Evolutionary conservation across 2,329 filamentous ascomycete species (phyloP).

Genomic region (Aspergillus caelatus): DNA sequence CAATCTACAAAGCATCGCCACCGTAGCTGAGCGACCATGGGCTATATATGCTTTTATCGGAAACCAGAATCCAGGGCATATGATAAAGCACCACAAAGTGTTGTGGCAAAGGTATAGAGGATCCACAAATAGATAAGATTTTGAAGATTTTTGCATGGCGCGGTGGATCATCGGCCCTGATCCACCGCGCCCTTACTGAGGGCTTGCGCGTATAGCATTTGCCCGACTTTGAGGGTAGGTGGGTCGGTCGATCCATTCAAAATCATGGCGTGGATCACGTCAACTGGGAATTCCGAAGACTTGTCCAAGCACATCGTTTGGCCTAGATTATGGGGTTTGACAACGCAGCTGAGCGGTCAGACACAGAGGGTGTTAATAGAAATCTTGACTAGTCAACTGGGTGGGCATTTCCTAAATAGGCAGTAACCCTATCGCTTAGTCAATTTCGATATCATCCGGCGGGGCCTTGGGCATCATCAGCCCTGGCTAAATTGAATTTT

Average conservation of each 20-base stretch:
- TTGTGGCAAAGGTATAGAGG: neutral
- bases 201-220: neutral
- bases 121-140: neutral
- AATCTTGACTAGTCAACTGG: neutral
- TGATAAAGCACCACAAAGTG: neutral
- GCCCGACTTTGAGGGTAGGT: neutral
- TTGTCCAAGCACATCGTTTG: neutral
- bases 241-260: conserved; percentile 1
- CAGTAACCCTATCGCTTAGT: neutral
- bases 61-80: conserved; percentile 3
- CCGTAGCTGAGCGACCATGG: neutral
- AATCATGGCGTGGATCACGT: conserved; percentile 1
- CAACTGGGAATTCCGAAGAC: conserved; percentile 3
- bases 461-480: neutral
- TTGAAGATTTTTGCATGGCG: conserved; percentile 4
- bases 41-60: neutral
- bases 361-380: neutral
- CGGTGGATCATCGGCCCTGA: neutral
- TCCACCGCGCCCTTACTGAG: neutral
- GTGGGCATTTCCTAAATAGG: neutral
- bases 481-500: neutral
- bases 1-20: neutral
- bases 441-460: neutral
- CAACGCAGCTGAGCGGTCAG: neutral
- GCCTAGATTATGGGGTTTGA: neutral